These are phyloP conservation scores for Proliferodiscus dingleyae DNA, from an alignment of 2,329 filamentous ascomycete species.

Conservation along the genomic window DNA sequence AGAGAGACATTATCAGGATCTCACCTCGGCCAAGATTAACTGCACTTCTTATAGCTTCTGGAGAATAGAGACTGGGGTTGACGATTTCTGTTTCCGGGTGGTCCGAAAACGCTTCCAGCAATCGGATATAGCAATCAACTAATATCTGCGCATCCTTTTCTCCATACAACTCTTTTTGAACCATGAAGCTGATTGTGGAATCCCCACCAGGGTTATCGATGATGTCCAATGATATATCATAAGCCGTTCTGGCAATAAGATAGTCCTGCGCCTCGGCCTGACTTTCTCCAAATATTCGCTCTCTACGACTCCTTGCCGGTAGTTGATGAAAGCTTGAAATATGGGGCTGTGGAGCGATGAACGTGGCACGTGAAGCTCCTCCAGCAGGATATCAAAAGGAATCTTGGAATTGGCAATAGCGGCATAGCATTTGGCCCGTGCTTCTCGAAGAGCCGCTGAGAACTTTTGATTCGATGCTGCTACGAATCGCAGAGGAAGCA, in stretches of 20 bases:
- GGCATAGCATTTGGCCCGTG: constrained; percentile 26
- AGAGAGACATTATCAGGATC: too few species aligned
- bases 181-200: constrained; percentile 5
- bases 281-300: background rate
- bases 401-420: constrained; percentile 40
- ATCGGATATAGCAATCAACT: constrained; percentile 28
- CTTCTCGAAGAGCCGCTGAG: constrained; percentile 14
- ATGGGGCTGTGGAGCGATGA: constrained; percentile 39
- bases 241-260: constrained; percentile 3
- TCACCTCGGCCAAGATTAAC: constrained; percentile 5
- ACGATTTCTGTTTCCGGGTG: background rate
- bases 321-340: constrained; percentile 38
- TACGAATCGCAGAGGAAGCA: constrained; percentile 16
- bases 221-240: constrained; percentile 15
- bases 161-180: constrained; percentile 10
- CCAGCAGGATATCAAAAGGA: constrained; percentile 46
- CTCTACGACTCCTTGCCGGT: constrained; percentile 8
- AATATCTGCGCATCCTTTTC: constrained; percentile 2
- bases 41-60: background rate
- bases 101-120: constrained; percentile 5
- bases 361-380: constrained; percentile 37
- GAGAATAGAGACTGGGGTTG: background rate
- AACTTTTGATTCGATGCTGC: constrained; percentile 18
- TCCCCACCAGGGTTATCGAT: constrained; percentile 13
- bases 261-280: constrained; percentile 1